Conservation (phyloP, 2,329 filamentous ascomycete species). For the Pseudocercospora macadamiae region DNA sequence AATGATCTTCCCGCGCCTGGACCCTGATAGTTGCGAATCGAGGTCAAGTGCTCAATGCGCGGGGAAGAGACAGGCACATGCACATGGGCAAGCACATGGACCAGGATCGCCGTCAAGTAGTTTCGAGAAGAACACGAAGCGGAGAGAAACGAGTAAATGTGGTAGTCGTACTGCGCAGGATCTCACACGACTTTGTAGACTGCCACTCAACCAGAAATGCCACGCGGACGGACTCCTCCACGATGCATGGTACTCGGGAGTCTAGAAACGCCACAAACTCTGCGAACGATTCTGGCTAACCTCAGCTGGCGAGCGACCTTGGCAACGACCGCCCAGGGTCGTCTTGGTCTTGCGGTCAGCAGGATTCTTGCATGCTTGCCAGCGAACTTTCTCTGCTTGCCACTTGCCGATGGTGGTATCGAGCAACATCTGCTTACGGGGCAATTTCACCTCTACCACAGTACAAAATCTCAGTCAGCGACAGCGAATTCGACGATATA, state of each 20-base stretch:
- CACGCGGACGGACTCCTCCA: neutral
- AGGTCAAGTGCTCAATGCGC: neutral
- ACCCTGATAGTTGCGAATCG: neutral
- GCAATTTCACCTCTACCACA: neutral
- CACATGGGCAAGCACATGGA: neutral
- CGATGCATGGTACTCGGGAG: neutral
- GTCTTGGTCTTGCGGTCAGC: neutral
- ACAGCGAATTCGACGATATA: neutral
- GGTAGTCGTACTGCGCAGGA: too few relatives aligned
- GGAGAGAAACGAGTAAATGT: too few relatives aligned
- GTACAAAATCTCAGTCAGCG: neutral
- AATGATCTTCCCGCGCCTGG: neutral
- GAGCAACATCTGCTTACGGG: neutral
- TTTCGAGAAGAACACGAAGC: neutral
- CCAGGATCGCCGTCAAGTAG: too few relatives aligned
- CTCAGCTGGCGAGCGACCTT: neutral
- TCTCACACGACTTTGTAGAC: too few relatives aligned
- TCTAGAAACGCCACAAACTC: conserved; percentile 1
- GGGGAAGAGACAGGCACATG: neutral
- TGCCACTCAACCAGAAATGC: neutral
- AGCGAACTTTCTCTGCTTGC: neutral
- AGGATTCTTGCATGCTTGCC: neutral
- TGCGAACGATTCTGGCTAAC: neutral
- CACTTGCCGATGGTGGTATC: neutral
- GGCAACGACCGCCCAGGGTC: too few relatives aligned